Percentiles rank a stretch among this genome's conserved stretches.
phyloP scores from a whole-genome alignment of 352 stramenopile species.

The Globisporangium apiculatum region DNA sequence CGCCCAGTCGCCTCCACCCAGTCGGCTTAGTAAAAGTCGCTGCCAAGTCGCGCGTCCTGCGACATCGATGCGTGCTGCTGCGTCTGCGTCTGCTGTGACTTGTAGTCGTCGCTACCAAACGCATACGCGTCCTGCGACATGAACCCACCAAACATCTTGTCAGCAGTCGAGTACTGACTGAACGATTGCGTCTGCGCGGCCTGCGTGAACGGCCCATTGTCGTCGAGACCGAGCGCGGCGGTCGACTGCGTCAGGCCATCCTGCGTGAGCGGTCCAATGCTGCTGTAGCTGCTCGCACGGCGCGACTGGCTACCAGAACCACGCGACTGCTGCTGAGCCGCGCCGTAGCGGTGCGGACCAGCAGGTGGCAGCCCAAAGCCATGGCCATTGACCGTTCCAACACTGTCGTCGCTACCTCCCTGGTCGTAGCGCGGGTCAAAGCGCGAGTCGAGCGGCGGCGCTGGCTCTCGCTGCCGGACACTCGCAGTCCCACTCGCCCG shows the following conservation, averaged over 20 bases:
- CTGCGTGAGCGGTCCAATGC: slow-evolving; percentile 67
- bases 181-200: slow-evolving; percentile 76
- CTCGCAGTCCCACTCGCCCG: slow-evolving; percentile 19
- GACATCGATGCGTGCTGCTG: slow-evolving; percentile 24
- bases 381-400: slow-evolving; percentile 10
- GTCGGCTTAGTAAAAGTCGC: slow-evolving; percentile 62
- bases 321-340: slow-evolving; percentile 2
- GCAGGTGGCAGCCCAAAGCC: slow-evolving; percentile 28
- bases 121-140: slow-evolving; percentile 79
- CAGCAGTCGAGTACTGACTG: slow-evolving; percentile 57
- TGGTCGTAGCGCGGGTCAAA: slow-evolving; percentile 84
- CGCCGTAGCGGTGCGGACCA: slow-evolving; percentile 27
- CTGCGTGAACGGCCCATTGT: slow-evolving; percentile 67
- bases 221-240: slow-evolving; percentile 47
- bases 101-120: slow-evolving; percentile 66
- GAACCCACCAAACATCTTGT: too few species aligned
- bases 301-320: neutral
- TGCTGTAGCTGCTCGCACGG: slow-evolving; percentile 16
- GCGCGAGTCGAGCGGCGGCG: slow-evolving; percentile 75
- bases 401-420: slow-evolving; percentile 2
- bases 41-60: slow-evolving; percentile 52
- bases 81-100: slow-evolving; percentile 24
- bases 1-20: too few species aligned
- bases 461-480: slow-evolving; percentile 38
- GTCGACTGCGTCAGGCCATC: slow-evolving; percentile 64